Conservation (phyloP, 164 flowering plant genomes). For the Vitis cinerea region DNA sequence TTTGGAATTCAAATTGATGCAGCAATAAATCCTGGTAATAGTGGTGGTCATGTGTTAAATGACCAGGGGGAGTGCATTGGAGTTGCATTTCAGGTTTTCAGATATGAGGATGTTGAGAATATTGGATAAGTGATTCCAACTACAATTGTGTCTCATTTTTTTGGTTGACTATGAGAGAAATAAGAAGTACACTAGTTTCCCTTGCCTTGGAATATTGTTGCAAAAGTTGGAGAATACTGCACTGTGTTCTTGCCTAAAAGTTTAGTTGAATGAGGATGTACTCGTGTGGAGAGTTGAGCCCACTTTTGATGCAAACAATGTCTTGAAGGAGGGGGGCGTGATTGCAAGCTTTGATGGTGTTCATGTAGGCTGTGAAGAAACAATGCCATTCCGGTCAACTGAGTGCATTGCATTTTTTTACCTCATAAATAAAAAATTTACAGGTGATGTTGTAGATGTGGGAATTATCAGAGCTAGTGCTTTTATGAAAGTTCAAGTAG, state of each 20-base stretch:
- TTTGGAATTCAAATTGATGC: too few relatives aligned
- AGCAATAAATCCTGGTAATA: conserved; percentile 56
- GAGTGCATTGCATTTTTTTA: conserved; percentile 43
- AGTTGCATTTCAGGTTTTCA: conserved; percentile 97
- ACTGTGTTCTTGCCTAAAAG: conserved; percentile 81
- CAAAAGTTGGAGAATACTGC: conserved; percentile 33
- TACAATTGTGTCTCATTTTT: conserved; percentile 90
- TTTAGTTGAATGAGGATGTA: conserved; percentile 88
- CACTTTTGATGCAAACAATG: conserved; percentile 75
- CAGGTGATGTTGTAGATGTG: conserved; percentile 85
- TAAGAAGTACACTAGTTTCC: conserved; percentile 96
- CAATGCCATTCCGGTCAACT: too few relatives aligned
- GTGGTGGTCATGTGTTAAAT: conserved; percentile 99
- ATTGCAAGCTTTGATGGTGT: conserved; percentile 49
- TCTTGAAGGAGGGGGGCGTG: conserved; percentile 92
- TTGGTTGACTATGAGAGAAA: conserved; percentile 82
- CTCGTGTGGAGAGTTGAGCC: conserved; percentile 89
- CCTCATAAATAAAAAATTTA: conserved; percentile 92
- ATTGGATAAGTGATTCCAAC: conserved; percentile 99
- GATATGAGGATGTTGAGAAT: conserved; percentile 95
- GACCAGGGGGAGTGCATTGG: conserved; percentile 97
- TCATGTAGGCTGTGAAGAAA: too few relatives aligned
- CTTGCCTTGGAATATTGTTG: conserved; percentile 72
- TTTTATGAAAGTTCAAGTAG: conserved; percentile 46
- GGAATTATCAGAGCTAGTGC: conserved; percentile 78